Conservation (phyloP, 192 early-diverging fungal species). For the Allomyces macrogynus region DNA sequence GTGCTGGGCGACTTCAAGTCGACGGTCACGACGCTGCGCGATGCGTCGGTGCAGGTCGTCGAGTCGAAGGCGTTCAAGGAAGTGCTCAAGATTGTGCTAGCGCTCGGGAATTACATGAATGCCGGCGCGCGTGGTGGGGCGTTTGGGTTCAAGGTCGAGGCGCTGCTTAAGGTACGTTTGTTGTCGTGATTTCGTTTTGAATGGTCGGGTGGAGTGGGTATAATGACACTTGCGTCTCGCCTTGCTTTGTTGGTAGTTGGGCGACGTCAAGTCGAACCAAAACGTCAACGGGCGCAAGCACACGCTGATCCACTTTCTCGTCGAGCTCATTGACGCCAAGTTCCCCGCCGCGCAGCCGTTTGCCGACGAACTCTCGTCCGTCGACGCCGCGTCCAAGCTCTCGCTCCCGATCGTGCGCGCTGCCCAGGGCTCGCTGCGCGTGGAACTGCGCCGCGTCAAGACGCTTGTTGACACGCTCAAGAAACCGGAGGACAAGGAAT, state of each 20-base stretch:
- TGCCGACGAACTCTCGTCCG: not conserved
- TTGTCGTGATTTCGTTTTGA: not conserved
- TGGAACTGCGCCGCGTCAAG: not conserved
- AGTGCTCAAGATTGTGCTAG: constrained; percentile 3
- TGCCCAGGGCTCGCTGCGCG: not conserved
- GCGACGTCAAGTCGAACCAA: not conserved
- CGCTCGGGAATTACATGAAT: constrained; percentile 5
- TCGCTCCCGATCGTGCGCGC: too few relatives aligned
- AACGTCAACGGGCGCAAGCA: not conserved
- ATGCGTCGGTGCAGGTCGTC: not conserved
- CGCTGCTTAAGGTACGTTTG: not conserved
- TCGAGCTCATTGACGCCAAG: not conserved
- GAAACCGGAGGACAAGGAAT: not conserved
- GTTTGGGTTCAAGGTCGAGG: constrained; percentile 2
- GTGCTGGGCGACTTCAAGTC: not conserved
- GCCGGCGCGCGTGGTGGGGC: constrained; percentile 4
- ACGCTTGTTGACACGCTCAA: not conserved
- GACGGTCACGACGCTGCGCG: not conserved
- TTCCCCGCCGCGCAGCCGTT: not conserved
- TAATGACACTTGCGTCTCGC: too few relatives aligned
- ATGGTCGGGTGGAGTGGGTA: too few relatives aligned
- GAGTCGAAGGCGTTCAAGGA: constrained; percentile 2
- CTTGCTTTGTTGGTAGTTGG: not conserved
- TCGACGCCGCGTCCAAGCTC: not conserved
- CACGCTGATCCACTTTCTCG: not conserved